These are phyloP conservation scores for Neocucurbitaria cava DNA, from an alignment of 2,329 filamentous ascomycete species.

Conservation along the genomic window DNA sequence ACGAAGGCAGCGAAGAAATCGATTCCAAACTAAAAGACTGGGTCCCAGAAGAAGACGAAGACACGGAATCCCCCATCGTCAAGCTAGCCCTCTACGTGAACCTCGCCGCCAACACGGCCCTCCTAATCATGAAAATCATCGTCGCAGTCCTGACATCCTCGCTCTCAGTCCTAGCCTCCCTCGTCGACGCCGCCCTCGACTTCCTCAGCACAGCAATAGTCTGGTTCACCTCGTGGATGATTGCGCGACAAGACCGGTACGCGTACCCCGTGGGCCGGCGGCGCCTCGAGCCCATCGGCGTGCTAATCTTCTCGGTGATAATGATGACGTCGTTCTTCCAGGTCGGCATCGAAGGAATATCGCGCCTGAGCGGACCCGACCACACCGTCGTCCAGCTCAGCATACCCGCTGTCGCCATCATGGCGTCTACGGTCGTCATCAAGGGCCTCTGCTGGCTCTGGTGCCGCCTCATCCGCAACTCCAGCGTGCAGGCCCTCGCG, in stretches of 20 bases:
- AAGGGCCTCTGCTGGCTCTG: slow-evolving; percentile 86
- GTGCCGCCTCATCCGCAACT: slow-evolving; percentile 86
- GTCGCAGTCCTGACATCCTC: slow-evolving; percentile 81
- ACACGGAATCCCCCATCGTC: slow-evolving; percentile 77
- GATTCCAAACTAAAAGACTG: slow-evolving; percentile 69
- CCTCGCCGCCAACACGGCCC: slow-evolving; percentile 75
- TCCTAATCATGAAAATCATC: slow-evolving; percentile 77
- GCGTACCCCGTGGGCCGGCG: slow-evolving; percentile 80
- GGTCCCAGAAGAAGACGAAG: slow-evolving; percentile 72
- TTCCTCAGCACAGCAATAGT: slow-evolving; percentile 84
- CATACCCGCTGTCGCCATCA: slow-evolving; percentile 76
- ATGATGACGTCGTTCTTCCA: slow-evolving; percentile 88
- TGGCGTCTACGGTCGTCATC: slow-evolving; percentile 80
- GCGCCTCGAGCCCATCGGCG: slow-evolving; percentile 78
- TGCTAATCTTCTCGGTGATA: slow-evolving; percentile 80
- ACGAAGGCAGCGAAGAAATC: slow-evolving; percentile 55
- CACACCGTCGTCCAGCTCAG: slow-evolving; percentile 76
- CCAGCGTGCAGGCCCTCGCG: slow-evolving; percentile 80
- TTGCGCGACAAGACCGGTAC: slow-evolving; percentile 75
- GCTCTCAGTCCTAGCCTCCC: slow-evolving; percentile 78
- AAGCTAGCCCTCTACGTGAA: slow-evolving; percentile 90
- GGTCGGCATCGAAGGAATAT: slow-evolving; percentile 73
- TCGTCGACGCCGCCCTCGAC: slow-evolving; percentile 81
- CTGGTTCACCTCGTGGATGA: slow-evolving; percentile 77
- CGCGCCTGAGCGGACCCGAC: slow-evolving; percentile 66